phyloP scores from a whole-genome alignment of 2,329 filamentous ascomycete species.

The Keithomyces neogunnii region DNA sequence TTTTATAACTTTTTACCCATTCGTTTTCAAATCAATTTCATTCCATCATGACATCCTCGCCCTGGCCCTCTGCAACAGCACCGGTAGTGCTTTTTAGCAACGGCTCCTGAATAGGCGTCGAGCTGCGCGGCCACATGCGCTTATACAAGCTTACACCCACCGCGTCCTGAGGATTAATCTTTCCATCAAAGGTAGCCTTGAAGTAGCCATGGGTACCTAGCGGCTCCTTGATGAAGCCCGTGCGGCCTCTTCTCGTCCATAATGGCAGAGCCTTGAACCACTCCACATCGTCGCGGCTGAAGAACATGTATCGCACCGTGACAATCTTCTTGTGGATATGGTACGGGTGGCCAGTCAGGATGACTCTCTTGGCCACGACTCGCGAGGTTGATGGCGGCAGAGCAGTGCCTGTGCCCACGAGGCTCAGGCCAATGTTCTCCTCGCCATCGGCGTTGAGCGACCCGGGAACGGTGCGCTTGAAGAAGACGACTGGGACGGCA shows the following conservation, averaged over 20 bases:
- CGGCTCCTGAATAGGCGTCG: constrained; percentile 37
- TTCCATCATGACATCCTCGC: constrained; percentile 28
- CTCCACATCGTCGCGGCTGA: constrained; percentile 86
- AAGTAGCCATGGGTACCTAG: constrained; percentile 99
- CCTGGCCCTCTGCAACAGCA: constrained; percentile 6
- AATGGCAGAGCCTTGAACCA: constrained; percentile 97
- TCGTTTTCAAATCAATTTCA: constrained; percentile 12
- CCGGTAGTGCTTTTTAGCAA: constrained; percentile 28
- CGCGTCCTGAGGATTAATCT: constrained; percentile 91
- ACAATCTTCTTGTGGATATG: constrained; percentile 98
- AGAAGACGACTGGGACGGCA: constrained; percentile 81
- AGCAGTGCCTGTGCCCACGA: constrained; percentile 82
- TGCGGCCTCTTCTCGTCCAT: constrained; percentile 85
- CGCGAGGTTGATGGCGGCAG: constrained; percentile 68
- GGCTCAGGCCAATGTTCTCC: constrained; percentile 48
- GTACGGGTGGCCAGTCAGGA: constrained; percentile 92
- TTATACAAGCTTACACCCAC: constrained; percentile 87
- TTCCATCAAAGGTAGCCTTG: constrained; percentile 95
- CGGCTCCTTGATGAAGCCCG: constrained; percentile 87
- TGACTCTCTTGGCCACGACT: constrained; percentile 86
- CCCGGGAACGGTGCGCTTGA: constrained; percentile 50
- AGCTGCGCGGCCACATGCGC: constrained; percentile 70
- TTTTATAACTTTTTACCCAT: background rate
- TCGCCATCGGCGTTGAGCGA: constrained; percentile 33
- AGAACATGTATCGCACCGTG: constrained; percentile 99